Base-by-base conservation (phyloP, 805 yeast species). In the Pichia sporocuriosa region DNA sequence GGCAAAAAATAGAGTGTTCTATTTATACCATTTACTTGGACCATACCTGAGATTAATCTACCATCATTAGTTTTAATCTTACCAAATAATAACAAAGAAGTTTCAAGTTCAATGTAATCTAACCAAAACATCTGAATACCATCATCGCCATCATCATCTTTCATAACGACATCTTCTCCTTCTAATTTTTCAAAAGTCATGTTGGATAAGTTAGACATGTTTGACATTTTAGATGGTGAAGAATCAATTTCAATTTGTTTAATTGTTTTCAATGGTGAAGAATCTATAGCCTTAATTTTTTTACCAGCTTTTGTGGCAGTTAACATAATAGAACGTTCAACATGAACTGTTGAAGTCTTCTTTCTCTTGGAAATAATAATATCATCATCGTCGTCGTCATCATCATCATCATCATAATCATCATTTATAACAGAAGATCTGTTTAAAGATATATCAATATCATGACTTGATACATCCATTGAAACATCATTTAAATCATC, bases 1-100 rank as follows among this genome's bases (percentile, higher is more conserved):
- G 97, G 96, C 46, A 89, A 68, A 53, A 89, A 81, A 59, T 69
- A 89, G 17, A 93, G 61, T 51, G 85, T 88, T 50, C 90, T 75
- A 47, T 68, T 62, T 39, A 89, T 59, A 4, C 83, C 84, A 44
- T 73, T 75, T 12, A 93, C 65, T 56, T 86, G 93, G 23, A 86
- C 76, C 69, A 85, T 75, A 37, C 84, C 81, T 3, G 95, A 85
- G 4, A 81, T 83, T 21, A 75, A 59, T 9, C 69, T 65, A 4
- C 79, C 77, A 36, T 77, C 79, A 8, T 65, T 65, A 4, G 88
- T 69, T 43, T 72, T 69, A 11, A 83, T 72, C 56, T 88, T 87
- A 40, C 98, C 98, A 59, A 84, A 90, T 9, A 93, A 67, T 16
- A 85, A 59, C 37, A 93, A 63, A 0, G 79, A 64, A 50, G 73